phyloP scores from a whole-genome alignment of 495 filamentous ascomycete genomes.

The Podospora pseudocomata region DNA sequence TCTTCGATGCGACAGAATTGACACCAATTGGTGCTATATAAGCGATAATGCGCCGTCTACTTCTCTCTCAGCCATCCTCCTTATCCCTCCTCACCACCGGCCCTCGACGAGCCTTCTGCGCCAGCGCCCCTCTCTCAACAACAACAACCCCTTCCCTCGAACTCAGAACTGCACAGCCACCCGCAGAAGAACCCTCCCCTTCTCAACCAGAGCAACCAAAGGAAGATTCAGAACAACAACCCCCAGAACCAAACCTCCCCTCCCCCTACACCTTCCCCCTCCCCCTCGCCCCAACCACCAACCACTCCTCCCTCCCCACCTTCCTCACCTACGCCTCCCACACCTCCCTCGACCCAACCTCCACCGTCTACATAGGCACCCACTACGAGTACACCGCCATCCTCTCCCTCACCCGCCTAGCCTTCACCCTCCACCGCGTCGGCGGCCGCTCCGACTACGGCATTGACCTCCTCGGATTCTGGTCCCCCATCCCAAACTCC shows the following conservation, averaged over 20 bases:
- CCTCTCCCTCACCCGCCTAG: conserved; percentile 55
- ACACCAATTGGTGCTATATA: neutral
- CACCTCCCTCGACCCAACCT: conserved; percentile 46
- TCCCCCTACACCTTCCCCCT: conserved; percentile 31
- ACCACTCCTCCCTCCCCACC: conserved; percentile 64
- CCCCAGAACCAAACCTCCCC: neutral
- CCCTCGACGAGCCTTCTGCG: neutral
- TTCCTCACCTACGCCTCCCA: conserved; percentile 69
- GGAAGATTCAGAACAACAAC: neutral
- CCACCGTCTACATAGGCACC: conserved; percentile 61
- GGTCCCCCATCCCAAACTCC: conserved; percentile 52
- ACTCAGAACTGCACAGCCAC: neutral
- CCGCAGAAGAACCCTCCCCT: conserved; percentile 1
- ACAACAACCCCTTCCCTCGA: neutral
- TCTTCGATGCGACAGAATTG: neutral
- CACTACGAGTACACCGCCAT: conserved; percentile 70
- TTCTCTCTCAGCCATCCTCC: neutral
- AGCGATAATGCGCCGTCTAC: conserved; percentile 6
- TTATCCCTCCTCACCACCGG: neutral
- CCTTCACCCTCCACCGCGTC: conserved; percentile 65
- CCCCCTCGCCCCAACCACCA: conserved; percentile 42
- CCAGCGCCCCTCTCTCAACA: neutral
- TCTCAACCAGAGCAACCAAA: neutral
- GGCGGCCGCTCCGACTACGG: conserved; percentile 75
- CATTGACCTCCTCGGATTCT: conserved; percentile 80